Percentiles rank a stretch among this genome's conserved stretches.
Evolutionary conservation across 805 yeast species (phyloP).

Genomic region (Maudiozyma bulderi): DNA sequence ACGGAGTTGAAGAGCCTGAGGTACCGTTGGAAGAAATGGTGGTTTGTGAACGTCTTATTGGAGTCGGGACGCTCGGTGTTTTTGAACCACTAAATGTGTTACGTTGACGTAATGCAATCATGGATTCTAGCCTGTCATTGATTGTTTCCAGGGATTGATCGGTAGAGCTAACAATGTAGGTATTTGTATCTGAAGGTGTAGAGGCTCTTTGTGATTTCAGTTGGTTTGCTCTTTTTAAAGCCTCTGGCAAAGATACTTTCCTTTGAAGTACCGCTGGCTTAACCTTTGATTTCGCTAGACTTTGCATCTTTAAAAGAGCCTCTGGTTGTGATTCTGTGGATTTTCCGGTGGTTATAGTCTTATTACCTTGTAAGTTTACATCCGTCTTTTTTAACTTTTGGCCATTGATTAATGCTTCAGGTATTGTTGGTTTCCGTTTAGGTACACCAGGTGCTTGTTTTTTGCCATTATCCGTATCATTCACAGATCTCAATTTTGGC

Average conservation of each 20-base stretch:
- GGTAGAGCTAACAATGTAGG: background rate
- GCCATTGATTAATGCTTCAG: constrained; percentile 17
- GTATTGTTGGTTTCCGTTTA: constrained; percentile 8
- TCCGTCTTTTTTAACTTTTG: constrained; percentile 2
- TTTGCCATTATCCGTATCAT: background rate
- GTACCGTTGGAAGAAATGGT: background rate
- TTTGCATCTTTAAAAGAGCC: constrained; percentile 9
- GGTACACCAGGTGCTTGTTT: constrained; percentile 2
- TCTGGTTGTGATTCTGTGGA: constrained; percentile 7
- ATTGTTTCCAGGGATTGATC: background rate
- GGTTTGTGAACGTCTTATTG: background rate
- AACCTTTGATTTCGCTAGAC: constrained; percentile 7
- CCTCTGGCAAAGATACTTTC: constrained; percentile 24
- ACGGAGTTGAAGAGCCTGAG: constrained; percentile 1
- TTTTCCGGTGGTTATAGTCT: background rate
- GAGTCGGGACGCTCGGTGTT: background rate
- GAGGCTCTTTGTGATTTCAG: constrained; percentile 5
- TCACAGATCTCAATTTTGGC: constrained; percentile 12
- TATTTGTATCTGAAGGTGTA: background rate
- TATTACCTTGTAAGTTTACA: background rate
- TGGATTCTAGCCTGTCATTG: background rate
- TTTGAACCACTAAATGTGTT: background rate
- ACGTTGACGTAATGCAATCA: background rate
- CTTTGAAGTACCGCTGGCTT: constrained; percentile 22
- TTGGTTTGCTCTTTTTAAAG: constrained; percentile 15